Evolutionary conservation across 2,329 filamentous ascomycete genomes (phyloP), one percentile per base, ranked within the genome.

Genomic region (Apiospora rasikravindrae): DNA sequence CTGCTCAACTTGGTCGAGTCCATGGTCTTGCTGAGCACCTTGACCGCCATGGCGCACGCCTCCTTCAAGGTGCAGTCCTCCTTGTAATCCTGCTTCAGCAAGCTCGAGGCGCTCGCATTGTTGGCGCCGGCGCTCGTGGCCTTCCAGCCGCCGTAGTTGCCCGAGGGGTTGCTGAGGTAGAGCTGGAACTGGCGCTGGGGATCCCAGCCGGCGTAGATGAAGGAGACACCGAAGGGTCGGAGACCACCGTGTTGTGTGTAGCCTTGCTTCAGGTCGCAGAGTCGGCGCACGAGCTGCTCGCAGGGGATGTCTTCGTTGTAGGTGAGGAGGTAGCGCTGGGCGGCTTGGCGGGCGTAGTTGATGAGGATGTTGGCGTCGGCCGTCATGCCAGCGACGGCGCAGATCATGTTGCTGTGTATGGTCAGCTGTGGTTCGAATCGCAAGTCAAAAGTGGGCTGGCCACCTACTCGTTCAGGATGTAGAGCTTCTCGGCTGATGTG

Each of bases 251-350:
- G 96, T 84, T 99, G 96, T 76, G 96, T 99, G 87, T 99, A 99
- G 74, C 96, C 96, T 86, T 99, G 96, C 89, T 99, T 99, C 77
- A 98, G 87, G 87, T 99, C 96, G 86, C 97, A 99, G 80, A 99
- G 89, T 78, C 94, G 91, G 79, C 96, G 95, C 74, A 99, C 96
- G 72, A 99, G 94, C 85, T 99, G 96, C 84, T 99, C 96, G 87
- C 96, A 99, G 73, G 96, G 96, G 76, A 99, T 99, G 82, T 99
- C 96, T 92, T 98, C 95, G 88, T 98, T 98, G 89, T 99, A 99
- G 80, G 96, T 99, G 77, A 98, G 91, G 83, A 99, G 96, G 86
- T 99, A 98, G 81, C 93, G 91, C 87, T 99, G 96, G 79, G 96
- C 96, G 80, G 94, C 93, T 90, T 98, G 94, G 79, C 96, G 95